phyloP scores from a whole-genome alignment of 176 grass and related monocot genomes.

The Musa troglodytarum region DNA sequence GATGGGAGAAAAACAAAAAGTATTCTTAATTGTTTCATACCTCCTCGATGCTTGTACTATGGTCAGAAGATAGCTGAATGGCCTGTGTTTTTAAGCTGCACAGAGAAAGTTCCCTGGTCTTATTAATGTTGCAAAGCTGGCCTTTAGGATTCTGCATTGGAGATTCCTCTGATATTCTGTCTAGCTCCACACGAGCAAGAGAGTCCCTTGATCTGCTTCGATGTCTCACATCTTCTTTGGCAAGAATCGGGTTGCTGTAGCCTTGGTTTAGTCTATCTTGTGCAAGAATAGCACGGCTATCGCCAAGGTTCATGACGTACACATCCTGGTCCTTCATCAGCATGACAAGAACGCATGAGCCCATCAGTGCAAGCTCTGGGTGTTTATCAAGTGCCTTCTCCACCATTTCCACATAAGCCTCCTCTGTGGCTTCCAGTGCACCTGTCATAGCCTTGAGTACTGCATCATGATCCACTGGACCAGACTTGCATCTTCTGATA shows the following conservation, averaged over 20 bases:
- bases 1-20: not conserved
- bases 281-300: constrained; percentile 73
- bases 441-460: constrained; percentile 53
- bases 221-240: constrained; percentile 39
- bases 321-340: constrained; percentile 80
- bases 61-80: constrained; percentile 71
- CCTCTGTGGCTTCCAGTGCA: constrained; percentile 45
- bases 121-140: constrained; percentile 38
- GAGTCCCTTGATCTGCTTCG: constrained; percentile 69
- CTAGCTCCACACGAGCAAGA: constrained; percentile 66
- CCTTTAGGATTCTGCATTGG: constrained; percentile 70
- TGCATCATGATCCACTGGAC: constrained; percentile 48
- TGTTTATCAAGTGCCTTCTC: constrained; percentile 56
- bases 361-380: constrained; percentile 75
- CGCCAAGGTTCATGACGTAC: constrained; percentile 95
- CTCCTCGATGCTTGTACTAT: constrained; percentile 76
- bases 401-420: constrained; percentile 74
- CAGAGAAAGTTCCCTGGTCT: constrained; percentile 62
- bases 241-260: constrained; percentile 33
- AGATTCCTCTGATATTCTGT: constrained; percentile 85
- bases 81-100: constrained; percentile 68
- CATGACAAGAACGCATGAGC: constrained; percentile 72
- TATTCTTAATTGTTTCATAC: constrained; percentile 37
- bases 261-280: constrained; percentile 40
- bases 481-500: constrained; percentile 20